phyloP scores from a whole-genome alignment of 441 rosid genomes.

The Codiaeum variegatum region DNA sequence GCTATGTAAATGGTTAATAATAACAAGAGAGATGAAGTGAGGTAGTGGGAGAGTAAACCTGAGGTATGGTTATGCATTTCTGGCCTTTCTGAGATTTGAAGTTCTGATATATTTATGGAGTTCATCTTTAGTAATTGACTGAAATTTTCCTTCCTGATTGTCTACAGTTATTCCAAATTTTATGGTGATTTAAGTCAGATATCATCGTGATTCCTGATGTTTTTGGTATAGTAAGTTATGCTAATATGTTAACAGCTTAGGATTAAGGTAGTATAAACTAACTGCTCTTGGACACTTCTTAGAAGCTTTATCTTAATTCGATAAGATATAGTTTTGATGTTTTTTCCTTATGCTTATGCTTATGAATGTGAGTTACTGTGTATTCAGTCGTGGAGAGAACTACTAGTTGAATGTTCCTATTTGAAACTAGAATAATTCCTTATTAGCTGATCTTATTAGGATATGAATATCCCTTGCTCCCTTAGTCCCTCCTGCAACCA shows the following conservation, averaged over 20 bases:
- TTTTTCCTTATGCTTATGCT: constrained; percentile 5
- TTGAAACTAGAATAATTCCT: neutral
- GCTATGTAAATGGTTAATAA: neutral
- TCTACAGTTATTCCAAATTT: neutral
- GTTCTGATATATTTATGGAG: neutral
- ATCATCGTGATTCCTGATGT: neutral
- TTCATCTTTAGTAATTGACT: neutral
- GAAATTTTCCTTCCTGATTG: neutral
- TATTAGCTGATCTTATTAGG: neutral
- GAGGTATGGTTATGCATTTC: neutral
- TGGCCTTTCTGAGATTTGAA: neutral
- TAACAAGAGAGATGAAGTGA: neutral
- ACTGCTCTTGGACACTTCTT: neutral
- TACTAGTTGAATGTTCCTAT: neutral
- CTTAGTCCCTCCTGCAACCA: neutral
- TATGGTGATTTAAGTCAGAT: neutral
- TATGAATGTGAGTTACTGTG: neutral
- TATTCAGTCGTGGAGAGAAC: neutral
- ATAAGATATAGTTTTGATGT: constrained; percentile 2
- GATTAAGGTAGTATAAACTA: neutral
- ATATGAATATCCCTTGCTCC: neutral
- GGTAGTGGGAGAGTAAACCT: neutral
- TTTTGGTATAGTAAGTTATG: neutral
- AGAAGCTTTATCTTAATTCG: neutral
- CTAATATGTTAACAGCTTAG: neutral